phyloP scores from a whole-genome alignment of 176 grass and related monocot genomes.

The Oryza meridionalis region DNA sequence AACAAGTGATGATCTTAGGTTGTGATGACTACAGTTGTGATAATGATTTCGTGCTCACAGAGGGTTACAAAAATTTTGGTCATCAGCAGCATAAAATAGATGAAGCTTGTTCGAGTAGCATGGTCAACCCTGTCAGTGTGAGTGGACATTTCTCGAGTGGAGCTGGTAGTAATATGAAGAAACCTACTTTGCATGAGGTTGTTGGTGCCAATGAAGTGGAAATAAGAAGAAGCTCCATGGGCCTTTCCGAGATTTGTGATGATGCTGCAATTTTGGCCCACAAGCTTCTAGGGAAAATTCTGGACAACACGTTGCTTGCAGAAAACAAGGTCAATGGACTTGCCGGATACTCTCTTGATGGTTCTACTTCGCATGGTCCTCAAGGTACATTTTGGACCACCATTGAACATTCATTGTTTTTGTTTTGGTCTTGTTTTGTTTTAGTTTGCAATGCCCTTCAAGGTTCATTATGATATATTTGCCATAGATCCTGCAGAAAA shows the following conservation, averaged over 20 bases:
- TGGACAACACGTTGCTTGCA: conserved; percentile 25
- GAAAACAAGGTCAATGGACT: conserved; percentile 27
- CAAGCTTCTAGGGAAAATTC: conserved; percentile 29
- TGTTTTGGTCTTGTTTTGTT: conserved; percentile 30
- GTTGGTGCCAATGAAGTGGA: conserved; percentile 8
- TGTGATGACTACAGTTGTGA: not conserved
- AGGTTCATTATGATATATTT: conserved; percentile 31
- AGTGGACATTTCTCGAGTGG: not conserved
- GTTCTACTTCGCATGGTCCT: conserved; percentile 20
- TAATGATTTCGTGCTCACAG: conserved; percentile 36
- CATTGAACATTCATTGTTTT: conserved; percentile 23
- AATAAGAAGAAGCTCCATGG: not conserved
- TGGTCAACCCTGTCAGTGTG: not conserved
- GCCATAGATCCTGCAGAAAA: conserved; percentile 6
- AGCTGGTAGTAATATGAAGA: not conserved
- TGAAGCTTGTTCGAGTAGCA: conserved; percentile 22
- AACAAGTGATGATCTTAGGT: not conserved
- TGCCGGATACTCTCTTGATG: conserved; percentile 15
- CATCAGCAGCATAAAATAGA: conserved; percentile 5
- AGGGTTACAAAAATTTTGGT: conserved; percentile 3
- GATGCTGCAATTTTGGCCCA: conserved; percentile 37
- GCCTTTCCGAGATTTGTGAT: conserved; percentile 30
- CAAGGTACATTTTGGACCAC: conserved; percentile 39
- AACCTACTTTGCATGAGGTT: not conserved
- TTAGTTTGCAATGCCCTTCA: conserved; percentile 1